Percentiles rank a stretch among this genome's conserved stretches.
phyloP scores from a whole-genome alignment of 2,329 filamentous ascomycete species.

The Ophiostoma ulmi region DNA sequence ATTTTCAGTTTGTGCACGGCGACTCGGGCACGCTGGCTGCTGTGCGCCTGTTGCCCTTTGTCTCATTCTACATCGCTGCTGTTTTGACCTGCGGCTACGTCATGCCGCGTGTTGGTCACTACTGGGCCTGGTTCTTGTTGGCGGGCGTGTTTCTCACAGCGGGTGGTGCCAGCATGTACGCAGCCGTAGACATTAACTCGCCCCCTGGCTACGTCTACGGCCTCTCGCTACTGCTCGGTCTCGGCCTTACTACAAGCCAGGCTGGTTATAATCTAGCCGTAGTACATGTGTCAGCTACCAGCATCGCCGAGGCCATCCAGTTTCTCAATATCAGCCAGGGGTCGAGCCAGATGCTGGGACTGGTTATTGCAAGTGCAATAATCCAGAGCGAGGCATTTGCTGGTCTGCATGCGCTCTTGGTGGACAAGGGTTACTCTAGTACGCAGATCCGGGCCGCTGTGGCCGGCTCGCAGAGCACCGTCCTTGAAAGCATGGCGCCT shows the following conservation, averaged over 20 bases:
- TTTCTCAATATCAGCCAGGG: constrained; percentile 36
- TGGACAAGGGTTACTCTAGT: constrained; percentile 17
- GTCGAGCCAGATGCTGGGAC: constrained; percentile 26
- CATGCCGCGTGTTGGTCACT: constrained; percentile 36
- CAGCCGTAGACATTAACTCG: constrained; percentile 29
- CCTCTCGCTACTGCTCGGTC: constrained; percentile 37
- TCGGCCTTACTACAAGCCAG: constrained; percentile 37
- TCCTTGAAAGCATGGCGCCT: not conserved
- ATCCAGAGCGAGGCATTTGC: constrained; percentile 24
- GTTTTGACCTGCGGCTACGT: constrained; percentile 36
- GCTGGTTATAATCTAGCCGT: constrained; percentile 35
- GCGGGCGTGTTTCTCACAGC: constrained; percentile 35
- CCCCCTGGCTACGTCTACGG: constrained; percentile 31
- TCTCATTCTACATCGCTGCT: constrained; percentile 35
- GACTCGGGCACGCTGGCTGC: constrained; percentile 37
- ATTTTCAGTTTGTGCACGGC: constrained; percentile 45
- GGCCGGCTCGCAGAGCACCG: constrained; percentile 22
- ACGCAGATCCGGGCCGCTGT: constrained; percentile 23
- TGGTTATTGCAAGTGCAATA: constrained; percentile 27
- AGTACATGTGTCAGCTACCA: constrained; percentile 30
- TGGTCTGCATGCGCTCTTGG: constrained; percentile 18
- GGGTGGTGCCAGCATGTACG: constrained; percentile 37
- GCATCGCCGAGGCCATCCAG: constrained; percentile 33
- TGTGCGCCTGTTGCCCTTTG: constrained; percentile 39
- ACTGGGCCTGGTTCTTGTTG: constrained; percentile 39